Evolutionary conservation across 2,329 filamentous ascomycete species (phyloP).

Genomic region (Helicocarpus griseus): DNA sequence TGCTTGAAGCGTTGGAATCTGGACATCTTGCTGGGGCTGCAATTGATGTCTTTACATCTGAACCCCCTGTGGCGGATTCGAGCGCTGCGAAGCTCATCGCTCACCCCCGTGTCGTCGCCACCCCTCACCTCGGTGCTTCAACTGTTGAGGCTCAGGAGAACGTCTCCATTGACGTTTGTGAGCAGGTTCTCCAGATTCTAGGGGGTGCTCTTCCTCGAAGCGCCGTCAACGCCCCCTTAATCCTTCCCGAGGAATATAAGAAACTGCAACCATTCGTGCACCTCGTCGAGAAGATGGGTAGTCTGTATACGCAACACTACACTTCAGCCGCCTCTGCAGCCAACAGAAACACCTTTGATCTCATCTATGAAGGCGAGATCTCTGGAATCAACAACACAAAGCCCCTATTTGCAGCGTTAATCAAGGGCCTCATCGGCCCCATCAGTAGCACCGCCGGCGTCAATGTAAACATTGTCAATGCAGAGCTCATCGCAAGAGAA

Average conservation of each 20-base stretch:
- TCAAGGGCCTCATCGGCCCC: constrained; percentile 63
- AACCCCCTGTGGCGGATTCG: constrained; percentile 57
- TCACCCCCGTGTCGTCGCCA: constrained; percentile 65
- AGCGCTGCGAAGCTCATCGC: constrained; percentile 53
- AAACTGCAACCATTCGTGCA: constrained; percentile 67
- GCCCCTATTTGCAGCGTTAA: constrained; percentile 66
- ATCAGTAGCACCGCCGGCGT: constrained; percentile 57
- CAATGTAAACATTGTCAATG: constrained; percentile 77
- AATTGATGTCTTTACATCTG: constrained; percentile 68
- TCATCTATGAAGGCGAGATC: constrained; percentile 68
- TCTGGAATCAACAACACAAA: constrained; percentile 63
- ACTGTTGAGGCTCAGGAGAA: constrained; percentile 79
- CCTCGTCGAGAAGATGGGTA: constrained; percentile 70
- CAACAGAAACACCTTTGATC: constrained; percentile 61
- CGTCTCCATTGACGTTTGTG: constrained; percentile 72
- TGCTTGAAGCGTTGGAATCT: constrained; percentile 59
- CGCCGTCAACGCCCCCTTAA: constrained; percentile 73
- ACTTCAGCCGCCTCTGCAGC: constrained; percentile 31
- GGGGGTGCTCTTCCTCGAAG: constrained; percentile 62
- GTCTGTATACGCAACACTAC: constrained; percentile 69
- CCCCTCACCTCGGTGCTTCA: constrained; percentile 69
- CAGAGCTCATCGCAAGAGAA: constrained; percentile 62
- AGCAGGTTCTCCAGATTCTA: constrained; percentile 66
- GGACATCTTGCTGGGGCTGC: constrained; percentile 67
- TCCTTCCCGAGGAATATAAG: constrained; percentile 69